A percentile compares a stretch with the other conserved stretches of the same genome.
These are phyloP conservation scores for Claviceps sp. DNA, from an alignment of 2,329 filamentous ascomycete species.

Conservation along the genomic window DNA sequence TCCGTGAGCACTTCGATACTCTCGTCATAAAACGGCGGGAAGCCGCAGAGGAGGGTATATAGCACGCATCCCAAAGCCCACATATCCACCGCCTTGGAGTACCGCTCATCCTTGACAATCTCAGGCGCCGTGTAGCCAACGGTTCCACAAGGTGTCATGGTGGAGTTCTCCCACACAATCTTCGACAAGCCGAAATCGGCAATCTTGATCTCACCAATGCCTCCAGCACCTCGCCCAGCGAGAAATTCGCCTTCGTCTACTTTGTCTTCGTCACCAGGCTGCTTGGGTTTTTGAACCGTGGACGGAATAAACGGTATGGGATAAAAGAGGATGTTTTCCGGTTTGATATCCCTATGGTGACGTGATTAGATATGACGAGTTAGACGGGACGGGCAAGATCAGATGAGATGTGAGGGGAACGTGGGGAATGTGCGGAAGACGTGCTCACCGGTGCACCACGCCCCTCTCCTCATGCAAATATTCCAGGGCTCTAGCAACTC, in stretches of 20 bases:
- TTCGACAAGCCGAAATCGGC: slow-evolving; percentile 97
- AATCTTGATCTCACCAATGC: slow-evolving; percentile 92
- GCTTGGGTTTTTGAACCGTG: slow-evolving; percentile 65
- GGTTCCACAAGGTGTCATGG: slow-evolving; percentile 98
- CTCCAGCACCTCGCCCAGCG: slow-evolving; percentile 66
- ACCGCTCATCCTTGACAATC: slow-evolving; percentile 97
- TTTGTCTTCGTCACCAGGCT: slow-evolving; percentile 91
- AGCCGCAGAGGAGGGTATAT: slow-evolving; percentile 92
- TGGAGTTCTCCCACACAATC: slow-evolving; percentile 95
- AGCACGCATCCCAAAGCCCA: slow-evolving; percentile 95
- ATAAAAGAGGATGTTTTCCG: slow-evolving; percentile 90
- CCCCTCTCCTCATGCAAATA: slow-evolving; percentile 92
- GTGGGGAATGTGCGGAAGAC: neutral
- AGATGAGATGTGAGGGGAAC: neutral
- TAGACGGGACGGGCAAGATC: neutral
- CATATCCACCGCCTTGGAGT: slow-evolving; percentile 99
- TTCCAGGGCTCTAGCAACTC: slow-evolving; percentile 87
- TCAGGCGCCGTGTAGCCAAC: slow-evolving; percentile 97
- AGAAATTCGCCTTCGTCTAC: slow-evolving; percentile 92
- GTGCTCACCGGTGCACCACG: slow-evolving; percentile 77
- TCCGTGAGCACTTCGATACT: slow-evolving; percentile 94
- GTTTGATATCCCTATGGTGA: slow-evolving; percentile 75
- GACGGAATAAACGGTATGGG: slow-evolving; percentile 72
- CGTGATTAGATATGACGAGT: neutral
- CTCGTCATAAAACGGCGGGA: slow-evolving; percentile 97